Evolutionary conservation across 2,329 filamentous ascomycete species (phyloP).

Genomic region (Furcasterigmium sp.): DNA sequence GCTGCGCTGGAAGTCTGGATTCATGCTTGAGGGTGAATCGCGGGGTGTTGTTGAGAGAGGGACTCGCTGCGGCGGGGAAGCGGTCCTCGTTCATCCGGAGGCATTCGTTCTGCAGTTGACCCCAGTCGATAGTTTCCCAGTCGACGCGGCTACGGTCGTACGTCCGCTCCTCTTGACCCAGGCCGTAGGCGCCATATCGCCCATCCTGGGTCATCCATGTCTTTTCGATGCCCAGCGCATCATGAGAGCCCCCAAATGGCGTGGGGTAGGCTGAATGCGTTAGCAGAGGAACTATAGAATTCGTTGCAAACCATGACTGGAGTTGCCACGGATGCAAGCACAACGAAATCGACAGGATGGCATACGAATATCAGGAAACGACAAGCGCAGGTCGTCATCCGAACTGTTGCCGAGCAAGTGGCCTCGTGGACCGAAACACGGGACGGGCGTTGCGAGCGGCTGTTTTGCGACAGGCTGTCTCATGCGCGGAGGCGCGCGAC

Average conservation of each 20-base stretch:
- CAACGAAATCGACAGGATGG: no score
- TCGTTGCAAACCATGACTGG: no score
- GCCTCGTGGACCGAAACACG: conserved; percentile 20
- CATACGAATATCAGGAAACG: conserved; percentile 14
- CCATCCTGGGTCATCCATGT: conserved; percentile 40
- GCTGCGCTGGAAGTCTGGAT: conserved; percentile 18
- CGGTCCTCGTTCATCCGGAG: conserved; percentile 57
- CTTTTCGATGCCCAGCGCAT: conserved; percentile 19
- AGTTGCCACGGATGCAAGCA: no score
- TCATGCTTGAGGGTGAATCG: conserved; percentile 30
- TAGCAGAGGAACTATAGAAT: neutral
- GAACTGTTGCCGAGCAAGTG: conserved; percentile 16
- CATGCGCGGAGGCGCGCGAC: conserved; percentile 1
- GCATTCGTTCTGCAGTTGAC: conserved; percentile 42
- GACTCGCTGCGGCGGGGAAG: conserved; percentile 35
- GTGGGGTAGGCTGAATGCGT: conserved; percentile 18
- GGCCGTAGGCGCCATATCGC: conserved; percentile 78
- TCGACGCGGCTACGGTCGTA: conserved; percentile 51
- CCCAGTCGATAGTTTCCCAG: conserved; percentile 45
- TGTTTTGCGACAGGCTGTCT: neutral
- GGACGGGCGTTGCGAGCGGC: conserved; percentile 9
- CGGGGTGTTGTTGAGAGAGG: conserved; percentile 8
- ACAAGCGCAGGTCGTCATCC: conserved; percentile 18
- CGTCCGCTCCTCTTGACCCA: conserved; percentile 62
- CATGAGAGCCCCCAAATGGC: conserved; percentile 24